phyloP scores from a whole-genome alignment of 495 filamentous ascomycete species.

The Penicillium soppii region DNA sequence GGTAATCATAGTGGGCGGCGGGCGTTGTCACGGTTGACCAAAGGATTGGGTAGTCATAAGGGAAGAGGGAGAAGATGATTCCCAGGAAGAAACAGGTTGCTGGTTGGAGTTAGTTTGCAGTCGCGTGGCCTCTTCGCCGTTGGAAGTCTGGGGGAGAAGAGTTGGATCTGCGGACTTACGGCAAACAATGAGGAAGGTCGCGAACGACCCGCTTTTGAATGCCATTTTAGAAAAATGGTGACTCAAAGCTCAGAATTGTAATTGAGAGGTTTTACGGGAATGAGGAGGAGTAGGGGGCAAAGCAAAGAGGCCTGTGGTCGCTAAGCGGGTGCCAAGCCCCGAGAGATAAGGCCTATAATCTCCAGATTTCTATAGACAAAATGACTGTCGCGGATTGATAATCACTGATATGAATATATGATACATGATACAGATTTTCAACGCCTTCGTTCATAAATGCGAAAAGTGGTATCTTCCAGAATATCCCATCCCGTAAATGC shows the following conservation, averaged over 20 bases:
- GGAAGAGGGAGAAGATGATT: conserved; percentile 94
- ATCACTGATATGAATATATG: conserved; percentile 2
- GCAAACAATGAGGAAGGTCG: conserved; percentile 93
- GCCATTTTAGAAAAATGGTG: conserved; percentile 32
- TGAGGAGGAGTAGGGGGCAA: conserved; percentile 12
- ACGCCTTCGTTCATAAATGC: conserved; percentile 24
- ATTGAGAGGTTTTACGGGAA: conserved; percentile 4
- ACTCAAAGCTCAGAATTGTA: neutral
- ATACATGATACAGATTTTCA: conserved; percentile 18
- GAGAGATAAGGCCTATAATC: conserved; percentile 14
- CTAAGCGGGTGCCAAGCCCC: conserved; percentile 24
- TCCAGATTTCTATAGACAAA: neutral
- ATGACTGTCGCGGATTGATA: neutral
- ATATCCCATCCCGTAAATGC: conserved; percentile 28
- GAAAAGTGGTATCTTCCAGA: conserved; percentile 34
- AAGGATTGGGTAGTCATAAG: conserved; percentile 96
- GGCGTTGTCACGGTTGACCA: conserved; percentile 72
- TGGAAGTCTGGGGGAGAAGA: conserved; percentile 5
- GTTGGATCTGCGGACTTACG: conserved; percentile 60
- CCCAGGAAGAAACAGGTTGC: conserved; percentile 96
- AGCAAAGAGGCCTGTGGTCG: conserved; percentile 15
- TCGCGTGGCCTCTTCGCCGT: conserved; percentile 7
- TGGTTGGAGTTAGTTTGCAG: conserved; percentile 30
- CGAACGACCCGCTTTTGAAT: conserved; percentile 60
- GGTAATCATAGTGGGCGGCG: conserved; percentile 66